These are phyloP conservation scores for Lentithecium fluviatile DNA, from an alignment of 495 filamentous ascomycete genomes.

Conservation along the genomic window DNA sequence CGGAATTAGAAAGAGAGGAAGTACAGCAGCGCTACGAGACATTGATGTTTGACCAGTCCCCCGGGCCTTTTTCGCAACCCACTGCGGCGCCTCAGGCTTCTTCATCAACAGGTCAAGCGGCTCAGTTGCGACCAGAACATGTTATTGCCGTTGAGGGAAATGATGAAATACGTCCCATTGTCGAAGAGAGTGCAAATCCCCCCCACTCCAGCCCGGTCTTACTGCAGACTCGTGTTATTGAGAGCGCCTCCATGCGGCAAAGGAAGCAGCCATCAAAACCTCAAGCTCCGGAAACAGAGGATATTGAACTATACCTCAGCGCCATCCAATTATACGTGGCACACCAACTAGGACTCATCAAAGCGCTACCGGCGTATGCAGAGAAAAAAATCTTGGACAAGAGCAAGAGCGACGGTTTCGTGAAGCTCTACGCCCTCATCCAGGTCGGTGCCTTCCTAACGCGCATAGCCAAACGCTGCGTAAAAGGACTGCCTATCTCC, in stretches of 20 bases:
- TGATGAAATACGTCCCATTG: too few relatives aligned
- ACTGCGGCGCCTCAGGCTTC: too few relatives aligned
- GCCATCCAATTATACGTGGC: not conserved
- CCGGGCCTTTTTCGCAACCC: too few relatives aligned
- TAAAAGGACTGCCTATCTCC: not conserved
- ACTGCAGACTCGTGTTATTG: not conserved
- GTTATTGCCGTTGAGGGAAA: too few relatives aligned
- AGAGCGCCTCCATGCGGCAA: not conserved
- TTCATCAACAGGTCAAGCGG: too few relatives aligned
- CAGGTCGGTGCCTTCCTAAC: not conserved
- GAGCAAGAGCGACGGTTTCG: not conserved
- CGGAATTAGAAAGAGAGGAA: too few relatives aligned
- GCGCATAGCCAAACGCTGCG: not conserved
- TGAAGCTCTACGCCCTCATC: not conserved
- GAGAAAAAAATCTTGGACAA: not conserved
- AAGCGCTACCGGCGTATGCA: not conserved
- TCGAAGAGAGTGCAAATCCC: too few relatives aligned
- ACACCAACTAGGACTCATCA: not conserved
- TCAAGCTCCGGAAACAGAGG: not conserved
- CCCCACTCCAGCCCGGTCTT: not conserved
- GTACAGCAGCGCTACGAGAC: too few relatives aligned
- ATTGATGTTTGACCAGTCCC: too few relatives aligned
- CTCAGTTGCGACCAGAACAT: too few relatives aligned
- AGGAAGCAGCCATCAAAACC: not conserved
- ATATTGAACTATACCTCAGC: not conserved